Base-by-base conservation (phyloP, 441 rosid species). In the Eugenia klotzschiana region DNA sequence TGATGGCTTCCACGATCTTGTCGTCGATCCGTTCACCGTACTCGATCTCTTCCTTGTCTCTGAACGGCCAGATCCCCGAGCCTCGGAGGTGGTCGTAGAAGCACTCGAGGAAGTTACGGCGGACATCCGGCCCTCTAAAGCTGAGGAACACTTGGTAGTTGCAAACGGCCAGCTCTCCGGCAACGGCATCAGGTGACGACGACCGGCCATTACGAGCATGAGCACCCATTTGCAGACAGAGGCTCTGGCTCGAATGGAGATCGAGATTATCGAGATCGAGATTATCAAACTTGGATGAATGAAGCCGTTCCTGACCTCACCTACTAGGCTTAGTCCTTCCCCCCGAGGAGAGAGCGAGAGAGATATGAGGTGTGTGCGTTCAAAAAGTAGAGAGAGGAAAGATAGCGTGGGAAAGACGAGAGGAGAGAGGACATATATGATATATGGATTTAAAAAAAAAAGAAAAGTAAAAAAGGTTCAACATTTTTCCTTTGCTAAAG, bases 11-110 rank as follows among this genome's bases (percentile, higher is more conserved):
- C 33, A 26, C 1, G 37, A 57, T 57, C 69, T 13, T 5, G 4
- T 0, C 3, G 3, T 2, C 1, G 69, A 26, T 57, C 4, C 0
- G 0, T 0, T 1, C 2, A 13, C 69, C 37, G 4, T 0, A 26
- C 2, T 26, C 9, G 9, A 57, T 57, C 33, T 26, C 69, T 0
- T 25, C 3, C 8, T 16, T 2, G 69, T 57, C 69, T 26, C 26
- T 16, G 4, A 57, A 57, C 3, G 5, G 5, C 20, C 1, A 1
- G 14, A 57, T 1, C 1, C 37, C 9, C 20, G 2, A 26, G 22
- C 10, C 10, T 27, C 0, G 2, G 22, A 58, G 40, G 1, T 0
- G 5, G 10, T 58, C 1, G 1, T 6, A 1, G 40, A 58, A 1
- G 22, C 15, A 15, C 20, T 0, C 0, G 37, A 58, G 0, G 0